phyloP scores from a whole-genome alignment of 2,329 filamentous ascomycete genomes.

The Penicillium capsulatum region DNA sequence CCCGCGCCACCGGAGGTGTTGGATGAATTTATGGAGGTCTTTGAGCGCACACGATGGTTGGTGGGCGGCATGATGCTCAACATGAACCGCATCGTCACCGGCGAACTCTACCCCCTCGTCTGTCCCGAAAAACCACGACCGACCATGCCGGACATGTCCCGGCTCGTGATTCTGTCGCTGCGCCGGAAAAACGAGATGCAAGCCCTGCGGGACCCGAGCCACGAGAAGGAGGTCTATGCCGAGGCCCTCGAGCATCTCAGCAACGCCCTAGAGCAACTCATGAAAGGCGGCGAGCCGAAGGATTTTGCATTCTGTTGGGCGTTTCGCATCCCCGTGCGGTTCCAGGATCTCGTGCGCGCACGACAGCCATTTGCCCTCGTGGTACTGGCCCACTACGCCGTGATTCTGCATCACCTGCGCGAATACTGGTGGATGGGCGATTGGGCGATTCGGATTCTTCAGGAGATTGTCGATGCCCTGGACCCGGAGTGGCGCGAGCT shows the following conservation, averaged over 20 bases:
- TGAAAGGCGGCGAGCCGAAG: constrained; percentile 28
- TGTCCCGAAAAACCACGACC: constrained; percentile 18
- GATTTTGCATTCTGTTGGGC: constrained; percentile 52
- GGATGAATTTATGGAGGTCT: constrained; percentile 31
- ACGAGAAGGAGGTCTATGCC: constrained; percentile 28
- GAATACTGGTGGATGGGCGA: constrained; percentile 67
- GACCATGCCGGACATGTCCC: constrained; percentile 36
- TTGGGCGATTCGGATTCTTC: constrained; percentile 61
- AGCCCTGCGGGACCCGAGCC: constrained; percentile 17
- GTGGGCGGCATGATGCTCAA: constrained; percentile 23
- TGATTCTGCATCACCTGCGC: constrained; percentile 56
- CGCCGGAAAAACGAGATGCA: constrained; percentile 24
- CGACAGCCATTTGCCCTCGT: constrained; percentile 41
- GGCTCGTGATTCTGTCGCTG: constrained; percentile 27
- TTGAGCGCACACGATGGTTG: constrained; percentile 30
- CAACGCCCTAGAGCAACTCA: constrained; percentile 26
- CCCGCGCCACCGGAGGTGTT: constrained; percentile 14
- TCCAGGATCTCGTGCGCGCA: constrained; percentile 46
- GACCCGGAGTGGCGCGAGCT: constrained; percentile 26
- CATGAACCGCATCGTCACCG: constrained; percentile 22
- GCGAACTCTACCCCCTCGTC: constrained; percentile 28
- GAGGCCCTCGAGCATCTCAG: constrained; percentile 27
- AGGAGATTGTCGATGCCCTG: constrained; percentile 49
- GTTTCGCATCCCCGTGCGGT: constrained; percentile 58
- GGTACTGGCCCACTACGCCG: constrained; percentile 43